Conservation (phyloP, 2,329 filamentous ascomycete genomes). For the Bipolaris victoriae region DNA sequence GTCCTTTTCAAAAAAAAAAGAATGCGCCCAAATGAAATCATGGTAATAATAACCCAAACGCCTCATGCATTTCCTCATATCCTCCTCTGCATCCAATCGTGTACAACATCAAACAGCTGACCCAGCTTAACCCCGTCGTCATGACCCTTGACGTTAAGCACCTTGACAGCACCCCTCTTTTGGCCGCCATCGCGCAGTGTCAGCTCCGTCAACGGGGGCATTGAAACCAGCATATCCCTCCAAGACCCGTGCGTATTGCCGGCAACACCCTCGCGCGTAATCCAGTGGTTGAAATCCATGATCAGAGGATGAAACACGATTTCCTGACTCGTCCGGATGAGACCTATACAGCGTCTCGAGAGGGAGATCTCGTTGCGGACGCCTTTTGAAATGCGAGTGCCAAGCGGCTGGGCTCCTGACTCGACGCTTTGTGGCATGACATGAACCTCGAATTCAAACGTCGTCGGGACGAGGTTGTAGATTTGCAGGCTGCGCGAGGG, state of each 20-base stretch:
- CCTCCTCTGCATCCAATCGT: conserved; percentile 14
- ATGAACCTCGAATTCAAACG: conserved; percentile 19
- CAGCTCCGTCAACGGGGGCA: conserved; percentile 19
- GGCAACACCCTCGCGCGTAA: neutral
- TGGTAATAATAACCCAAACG: neutral
- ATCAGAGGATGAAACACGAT: conserved; percentile 20
- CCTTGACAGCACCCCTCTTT: conserved; percentile 8
- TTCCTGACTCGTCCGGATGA: conserved; percentile 19
- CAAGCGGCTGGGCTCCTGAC: conserved; percentile 1
- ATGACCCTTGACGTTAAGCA: conserved; percentile 4
- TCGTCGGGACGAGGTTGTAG: conserved; percentile 17
- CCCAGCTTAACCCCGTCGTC: conserved; percentile 16
- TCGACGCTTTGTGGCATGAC: conserved; percentile 6
- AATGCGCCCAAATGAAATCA: neutral
- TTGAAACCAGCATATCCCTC: conserved; percentile 19
- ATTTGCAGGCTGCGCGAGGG: conserved; percentile 19
- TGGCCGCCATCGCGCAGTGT: conserved; percentile 10
- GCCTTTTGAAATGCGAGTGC: conserved; percentile 2
- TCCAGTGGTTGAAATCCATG: conserved; percentile 12
- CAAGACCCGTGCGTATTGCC: conserved; percentile 3
- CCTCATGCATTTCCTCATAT: neutral
- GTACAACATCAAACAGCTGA: conserved; percentile 14
- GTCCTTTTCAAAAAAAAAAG: neutral
- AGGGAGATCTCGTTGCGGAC: conserved; percentile 11
- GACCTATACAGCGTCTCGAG: conserved; percentile 14